Evolutionary conservation across 768 basidiomycete genomes (phyloP), one percentile per base, ranked within the genome.

Genomic region (Polyporus arcularius): DNA sequence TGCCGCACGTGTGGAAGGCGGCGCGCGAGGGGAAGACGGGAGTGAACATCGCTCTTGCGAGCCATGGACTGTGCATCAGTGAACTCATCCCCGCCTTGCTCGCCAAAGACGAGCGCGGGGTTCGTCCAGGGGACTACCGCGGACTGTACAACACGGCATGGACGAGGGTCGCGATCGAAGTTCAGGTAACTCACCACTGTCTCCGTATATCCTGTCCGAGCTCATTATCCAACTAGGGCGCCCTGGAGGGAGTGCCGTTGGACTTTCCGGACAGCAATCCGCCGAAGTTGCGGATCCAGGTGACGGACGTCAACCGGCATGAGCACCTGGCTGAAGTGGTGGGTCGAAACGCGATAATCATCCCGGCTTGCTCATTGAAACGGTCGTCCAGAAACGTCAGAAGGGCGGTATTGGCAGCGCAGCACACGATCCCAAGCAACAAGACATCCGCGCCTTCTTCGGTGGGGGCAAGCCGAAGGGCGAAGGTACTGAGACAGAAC

Each of bases 361-460:
- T 32, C 32, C 26, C 16, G 14, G n/a, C 41, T 5, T 42, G n/a
- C 21, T 47, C 53, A 48, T 47, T n/a, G 7, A 16, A 12, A 35
- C 38, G 3, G 10, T 26, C 14, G 21, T n/a, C 9, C n/a, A 83
- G 82, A 80, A 75, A 49, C 84, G 92, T 4, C 92, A 94, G 71
- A 83, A 80, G 60, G 90, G 90, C 3, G 91, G 93, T 1, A 87
- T 92, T 48, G 87, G 90, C 6, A 86, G 84, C 49, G 71, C 81
- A 12, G 82, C 87, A 1, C 81, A 88, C 68, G 92, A 95, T 68
- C 84, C 86, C 32, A 84, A 83, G 60, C 92, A 96, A 70, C 79
- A 82, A 63, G 85, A 88, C 68, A 88, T 95, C 48, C 81, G 89
- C 21, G 79, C 81, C 3, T 94, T 92, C 78, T 90, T 94, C 65